Evolutionary conservation across 2,329 filamentous ascomycete species (phyloP), one percentile per base, ranked within the genome.

Genomic region (Hypoxylon sp.): DNA sequence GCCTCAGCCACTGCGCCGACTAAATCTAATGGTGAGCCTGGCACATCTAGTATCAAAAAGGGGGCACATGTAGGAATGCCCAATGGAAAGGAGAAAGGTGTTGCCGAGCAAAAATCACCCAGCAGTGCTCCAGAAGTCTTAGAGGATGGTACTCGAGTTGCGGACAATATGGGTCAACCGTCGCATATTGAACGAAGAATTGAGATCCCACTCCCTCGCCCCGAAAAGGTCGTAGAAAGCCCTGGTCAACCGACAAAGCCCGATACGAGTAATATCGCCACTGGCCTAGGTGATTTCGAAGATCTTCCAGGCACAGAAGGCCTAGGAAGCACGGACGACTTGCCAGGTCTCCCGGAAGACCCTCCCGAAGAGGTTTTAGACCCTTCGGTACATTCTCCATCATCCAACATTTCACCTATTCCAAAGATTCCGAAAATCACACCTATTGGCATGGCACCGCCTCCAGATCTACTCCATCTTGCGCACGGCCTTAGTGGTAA

Each of bases 401-500:
- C 79, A 3, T 75, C 80, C 32, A 79, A 78, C 65, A 76, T 82
- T n/a, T 71, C 78, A 4, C 80, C 80, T 1, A 81, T 82, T 51
- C 77, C 77, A 2, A 78, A 76, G 41, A 81, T 83, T 46, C 80
- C 81, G 12, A 81, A 78, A 59, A 81, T 84, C 61, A 72, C 77
- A 1, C 78, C 80, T 8, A 74, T 85, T 23, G 73, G 74, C 39
- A 76, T 78, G 41, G 65, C 75, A 14, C 63, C 74, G 50, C 68
- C 73, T 45, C 52, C 59, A 48, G 66, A 79, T 64, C 74, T 80
- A 50, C 37, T 75, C 48, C 61, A 74, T 9, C 77, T 82, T 6
- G 80, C 80, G 0, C 62, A 73, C 14, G 81, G 81, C 16, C 79
- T 87, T 21, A 79, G 81, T 48, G 84, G 83, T 43, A 82, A 82